phyloP scores from a whole-genome alignment of 176 grass and related monocot species.

The Bromus sterilis region DNA sequence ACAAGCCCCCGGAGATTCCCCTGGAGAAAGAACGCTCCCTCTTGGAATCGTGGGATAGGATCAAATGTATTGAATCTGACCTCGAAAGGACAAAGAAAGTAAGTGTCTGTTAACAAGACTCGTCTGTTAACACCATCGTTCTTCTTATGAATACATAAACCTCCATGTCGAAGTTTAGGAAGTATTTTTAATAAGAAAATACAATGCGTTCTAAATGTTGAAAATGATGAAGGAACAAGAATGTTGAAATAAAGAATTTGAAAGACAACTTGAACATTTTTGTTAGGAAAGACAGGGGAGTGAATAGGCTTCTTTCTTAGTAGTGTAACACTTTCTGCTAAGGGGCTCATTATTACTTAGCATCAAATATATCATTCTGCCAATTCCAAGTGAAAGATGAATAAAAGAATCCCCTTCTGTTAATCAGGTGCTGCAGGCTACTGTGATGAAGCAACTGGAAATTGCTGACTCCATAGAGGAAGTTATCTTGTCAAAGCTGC shows the following conservation, averaged over 20 bases:
- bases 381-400: not conserved
- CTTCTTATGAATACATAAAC: not conserved
- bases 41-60: slow-evolving; percentile 76
- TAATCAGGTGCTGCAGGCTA: slow-evolving; percentile 72
- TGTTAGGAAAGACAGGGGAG: not conserved
- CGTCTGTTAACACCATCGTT: not conserved
- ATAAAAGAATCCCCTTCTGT: not conserved
- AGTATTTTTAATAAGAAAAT: not conserved
- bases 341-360: not conserved
- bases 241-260: not conserved
- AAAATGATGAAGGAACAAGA: not conserved
- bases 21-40: slow-evolving; percentile 59
- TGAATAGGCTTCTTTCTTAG: not conserved
- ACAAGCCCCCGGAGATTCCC: slow-evolving; percentile 59
- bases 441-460: slow-evolving; percentile 75
- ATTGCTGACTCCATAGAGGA: slow-evolving; percentile 70
- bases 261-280: not conserved
- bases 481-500: slow-evolving; percentile 41
- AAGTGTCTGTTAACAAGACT: slow-evolving; percentile 1
- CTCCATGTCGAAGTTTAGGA: not conserved
- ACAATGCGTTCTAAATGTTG: not conserved
- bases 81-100: slow-evolving; percentile 84
- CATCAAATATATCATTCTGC: not conserved
- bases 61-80: slow-evolving; percentile 73
- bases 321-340: not conserved